Evolutionary conservation across 352 stramenopile genomes (phyloP).

Genomic region (Phytophthora ohioensis): DNA sequence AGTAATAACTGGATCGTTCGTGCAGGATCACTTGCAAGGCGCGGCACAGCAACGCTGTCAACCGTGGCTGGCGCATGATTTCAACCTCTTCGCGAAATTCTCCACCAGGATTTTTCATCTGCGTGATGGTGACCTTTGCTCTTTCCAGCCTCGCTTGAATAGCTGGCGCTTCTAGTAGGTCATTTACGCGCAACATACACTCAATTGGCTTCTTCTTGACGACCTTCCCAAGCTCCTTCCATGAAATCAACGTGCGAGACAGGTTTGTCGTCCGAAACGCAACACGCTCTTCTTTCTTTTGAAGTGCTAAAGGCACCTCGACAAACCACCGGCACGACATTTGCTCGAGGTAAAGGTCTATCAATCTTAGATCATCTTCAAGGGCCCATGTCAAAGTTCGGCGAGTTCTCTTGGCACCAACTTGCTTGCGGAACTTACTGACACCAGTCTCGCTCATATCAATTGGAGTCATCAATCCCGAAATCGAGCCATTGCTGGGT

Average conservation of each 20-base stretch:
- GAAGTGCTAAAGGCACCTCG: constrained; percentile 74
- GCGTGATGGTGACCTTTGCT: constrained; percentile 64
- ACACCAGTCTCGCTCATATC: constrained; percentile 46
- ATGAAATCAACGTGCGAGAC: constrained; percentile 71
- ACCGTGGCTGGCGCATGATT: constrained; percentile 64
- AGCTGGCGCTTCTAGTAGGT: constrained; percentile 66
- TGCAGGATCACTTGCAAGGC: constrained; percentile 87
- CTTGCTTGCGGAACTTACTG: constrained; percentile 57
- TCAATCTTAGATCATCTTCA: constrained; percentile 69
- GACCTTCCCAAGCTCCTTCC: constrained; percentile 67
- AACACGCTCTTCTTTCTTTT: constrained; percentile 66
- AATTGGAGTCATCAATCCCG: constrained; percentile 35
- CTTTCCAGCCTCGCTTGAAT: constrained; percentile 72
- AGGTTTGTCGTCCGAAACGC: constrained; percentile 71
- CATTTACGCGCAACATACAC: constrained; percentile 76
- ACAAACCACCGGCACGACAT: constrained; percentile 82
- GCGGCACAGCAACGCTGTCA: constrained; percentile 71
- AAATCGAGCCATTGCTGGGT: constrained; percentile 22
- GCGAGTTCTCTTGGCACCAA: constrained; percentile 59
- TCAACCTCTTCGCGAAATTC: constrained; percentile 74
- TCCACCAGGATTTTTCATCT: constrained; percentile 77
- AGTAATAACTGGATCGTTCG: constrained; percentile 75
- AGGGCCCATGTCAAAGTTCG: constrained; percentile 69
- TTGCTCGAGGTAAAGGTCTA: constrained; percentile 81
- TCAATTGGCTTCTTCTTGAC: constrained; percentile 72